Conservation (phyloP, 768 basidiomycete species). For the Agrocybe chaxingu region DNA sequence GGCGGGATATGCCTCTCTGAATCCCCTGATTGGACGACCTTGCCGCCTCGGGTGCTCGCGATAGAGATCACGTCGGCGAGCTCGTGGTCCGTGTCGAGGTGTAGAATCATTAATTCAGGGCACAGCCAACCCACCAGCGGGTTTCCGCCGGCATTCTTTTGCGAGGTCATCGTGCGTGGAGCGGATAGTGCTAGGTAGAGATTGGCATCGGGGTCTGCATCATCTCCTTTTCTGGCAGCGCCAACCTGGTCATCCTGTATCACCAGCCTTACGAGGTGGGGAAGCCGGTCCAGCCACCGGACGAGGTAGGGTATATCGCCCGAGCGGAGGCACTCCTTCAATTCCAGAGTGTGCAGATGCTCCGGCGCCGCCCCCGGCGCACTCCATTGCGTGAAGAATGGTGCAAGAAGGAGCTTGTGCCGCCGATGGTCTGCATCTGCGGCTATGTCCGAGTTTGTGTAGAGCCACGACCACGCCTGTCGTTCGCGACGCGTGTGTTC, state of each 20-base stretch:
- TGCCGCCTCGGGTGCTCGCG: conserved; percentile 19
- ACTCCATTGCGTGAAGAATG: conserved; percentile 27
- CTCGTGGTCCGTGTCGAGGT: conserved; percentile 14
- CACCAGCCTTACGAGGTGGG: conserved; percentile 23
- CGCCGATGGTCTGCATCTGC: not conserved
- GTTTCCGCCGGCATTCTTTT: conserved; percentile 5
- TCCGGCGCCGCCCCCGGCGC: conserved; percentile 17
- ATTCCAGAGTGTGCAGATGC: conserved; percentile 24
- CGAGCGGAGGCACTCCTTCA: conserved; percentile 16
- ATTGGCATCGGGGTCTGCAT: conserved; percentile 10
- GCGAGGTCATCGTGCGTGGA: conserved; percentile 9
- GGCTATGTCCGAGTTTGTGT: not conserved
- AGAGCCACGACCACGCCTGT: not conserved
- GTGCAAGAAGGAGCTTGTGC: conserved; percentile 3
- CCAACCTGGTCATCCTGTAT: conserved; percentile 15
- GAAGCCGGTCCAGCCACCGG: conserved; percentile 25
- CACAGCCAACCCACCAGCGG: conserved; percentile 20
- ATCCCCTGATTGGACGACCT: not conserved
- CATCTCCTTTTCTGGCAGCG: not conserved
- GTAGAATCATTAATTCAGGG: conserved; percentile 21
- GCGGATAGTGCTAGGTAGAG: conserved; percentile 19
- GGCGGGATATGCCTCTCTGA: not conserved
- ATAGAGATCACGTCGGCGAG: conserved; percentile 17
- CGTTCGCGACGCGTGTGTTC: conserved; percentile 6
- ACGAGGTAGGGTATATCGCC: conserved; percentile 24